phyloP scores from a whole-genome alignment of 2,329 filamentous ascomycete genomes.

The Cordyceps farinosa region DNA sequence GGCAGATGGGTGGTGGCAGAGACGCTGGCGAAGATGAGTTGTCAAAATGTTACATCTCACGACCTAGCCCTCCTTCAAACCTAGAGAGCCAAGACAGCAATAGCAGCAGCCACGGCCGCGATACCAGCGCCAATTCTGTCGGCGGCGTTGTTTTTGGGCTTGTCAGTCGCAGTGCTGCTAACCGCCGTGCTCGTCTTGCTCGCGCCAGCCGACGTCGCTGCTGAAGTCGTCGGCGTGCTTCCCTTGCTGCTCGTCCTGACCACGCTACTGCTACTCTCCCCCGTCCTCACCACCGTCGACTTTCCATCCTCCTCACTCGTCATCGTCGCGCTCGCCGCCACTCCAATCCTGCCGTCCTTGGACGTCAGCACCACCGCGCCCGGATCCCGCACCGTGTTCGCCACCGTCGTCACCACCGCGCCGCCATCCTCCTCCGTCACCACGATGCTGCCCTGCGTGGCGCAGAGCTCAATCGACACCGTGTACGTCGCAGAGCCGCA shows the following conservation, averaged over 20 bases:
- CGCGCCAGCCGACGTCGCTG: not conserved
- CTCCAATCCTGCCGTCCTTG: not conserved
- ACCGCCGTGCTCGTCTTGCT: not conserved
- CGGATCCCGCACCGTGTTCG: not conserved
- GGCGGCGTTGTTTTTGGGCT: not conserved
- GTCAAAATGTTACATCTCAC: not conserved
- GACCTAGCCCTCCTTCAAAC: not conserved
- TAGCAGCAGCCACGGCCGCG: not conserved
- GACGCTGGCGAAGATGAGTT: not conserved
- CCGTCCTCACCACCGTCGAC: not conserved
- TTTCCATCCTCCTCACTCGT: not conserved
- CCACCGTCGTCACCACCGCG: not conserved
- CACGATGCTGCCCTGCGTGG: not conserved
- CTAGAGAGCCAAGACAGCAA: not conserved
- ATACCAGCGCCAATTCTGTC: not conserved
- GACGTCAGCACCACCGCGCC: constrained; percentile 1
- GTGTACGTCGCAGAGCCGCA: not conserved
- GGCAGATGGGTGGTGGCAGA: not conserved
- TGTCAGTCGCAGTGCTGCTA: not conserved
- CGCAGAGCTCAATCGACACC: not conserved
- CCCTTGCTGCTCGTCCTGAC: not conserved
- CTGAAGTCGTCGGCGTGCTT: not conserved
- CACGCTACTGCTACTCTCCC: not conserved
- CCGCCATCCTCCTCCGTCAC: not conserved
- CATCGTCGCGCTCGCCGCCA: not conserved